Conservation (phyloP, 768 basidiomycete species). For the Suillus fuscotomentosus region DNA sequence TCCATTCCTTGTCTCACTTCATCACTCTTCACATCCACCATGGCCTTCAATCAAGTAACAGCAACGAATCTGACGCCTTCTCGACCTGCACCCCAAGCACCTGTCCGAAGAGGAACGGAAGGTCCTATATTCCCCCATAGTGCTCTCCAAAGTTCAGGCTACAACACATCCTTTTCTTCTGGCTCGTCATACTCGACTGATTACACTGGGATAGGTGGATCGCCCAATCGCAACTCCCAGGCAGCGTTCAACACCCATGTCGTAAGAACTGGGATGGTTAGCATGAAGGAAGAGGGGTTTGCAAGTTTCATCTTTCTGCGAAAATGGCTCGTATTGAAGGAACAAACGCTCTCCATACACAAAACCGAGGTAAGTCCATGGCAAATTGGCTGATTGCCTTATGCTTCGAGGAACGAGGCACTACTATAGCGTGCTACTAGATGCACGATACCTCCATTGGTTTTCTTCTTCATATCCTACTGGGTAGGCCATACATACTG, state of each 20-base stretch:
- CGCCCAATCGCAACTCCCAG: slow-evolving; percentile 57
- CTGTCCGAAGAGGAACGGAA: slow-evolving; percentile 48
- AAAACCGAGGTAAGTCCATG: slow-evolving; percentile 79
- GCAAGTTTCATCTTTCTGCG: slow-evolving; percentile 90
- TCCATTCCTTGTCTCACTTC: slow-evolving; percentile 7
- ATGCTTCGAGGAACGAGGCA: slow-evolving; percentile 1
- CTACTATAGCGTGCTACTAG: background rate
- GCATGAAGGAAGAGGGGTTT: slow-evolving; percentile 92
- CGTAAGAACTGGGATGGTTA: slow-evolving; percentile 71
- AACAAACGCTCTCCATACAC: slow-evolving; percentile 75
- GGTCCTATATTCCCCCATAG: slow-evolving; percentile 29
- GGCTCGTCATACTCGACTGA: slow-evolving; percentile 60
- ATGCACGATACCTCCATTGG: background rate
- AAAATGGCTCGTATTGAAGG: slow-evolving; percentile 86
- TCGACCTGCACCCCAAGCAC: slow-evolving; percentile 75
- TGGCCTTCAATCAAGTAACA: slow-evolving; percentile 51
- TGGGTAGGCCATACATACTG: background rate
- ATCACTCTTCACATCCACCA: slow-evolving; percentile 23
- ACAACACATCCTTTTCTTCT: slow-evolving; percentile 57
- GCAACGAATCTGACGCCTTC: slow-evolving; percentile 70
- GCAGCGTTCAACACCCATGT: slow-evolving; percentile 39
- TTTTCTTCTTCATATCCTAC: background rate
- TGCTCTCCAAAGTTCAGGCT: slow-evolving; percentile 52
- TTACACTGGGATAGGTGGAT: slow-evolving; percentile 83
- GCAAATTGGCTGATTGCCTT: background rate